These are phyloP conservation scores for Saturnispora ahearnii DNA, from an alignment of 805 yeast species.

Conservation along the genomic window DNA sequence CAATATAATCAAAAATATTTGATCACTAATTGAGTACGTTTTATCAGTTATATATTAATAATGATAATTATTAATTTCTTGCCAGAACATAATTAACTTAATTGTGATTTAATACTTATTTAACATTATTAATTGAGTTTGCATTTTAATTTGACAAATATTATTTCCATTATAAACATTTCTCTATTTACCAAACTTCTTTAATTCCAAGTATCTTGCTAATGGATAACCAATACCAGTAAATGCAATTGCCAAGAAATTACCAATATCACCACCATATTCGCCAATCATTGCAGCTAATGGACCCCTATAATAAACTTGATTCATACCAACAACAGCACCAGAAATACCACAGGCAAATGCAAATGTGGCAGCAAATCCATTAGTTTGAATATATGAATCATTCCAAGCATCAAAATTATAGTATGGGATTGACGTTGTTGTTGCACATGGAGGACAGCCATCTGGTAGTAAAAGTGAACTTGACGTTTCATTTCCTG, in stretches of 20 bases:
- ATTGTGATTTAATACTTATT: no score
- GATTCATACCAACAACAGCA: conserved; percentile 82
- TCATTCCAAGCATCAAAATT: conserved; percentile 74
- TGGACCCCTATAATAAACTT: conserved; percentile 75
- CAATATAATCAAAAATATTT: no score
- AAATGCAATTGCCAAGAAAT: conserved; percentile 70
- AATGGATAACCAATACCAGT: conserved; percentile 56
- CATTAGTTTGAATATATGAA: conserved; percentile 48
- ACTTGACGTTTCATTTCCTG: not conserved
- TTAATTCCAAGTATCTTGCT: conserved; percentile 57
- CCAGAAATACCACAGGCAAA: conserved; percentile 70
- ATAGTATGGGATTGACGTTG: conserved; percentile 34
- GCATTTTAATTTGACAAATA: no score
- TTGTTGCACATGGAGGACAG: conserved; percentile 16
- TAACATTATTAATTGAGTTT: no score
- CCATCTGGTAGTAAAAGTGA: not conserved
- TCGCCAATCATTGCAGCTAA: conserved; percentile 57
- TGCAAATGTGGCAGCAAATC: conserved; percentile 60
- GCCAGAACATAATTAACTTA: no score
- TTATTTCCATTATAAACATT: not conserved
- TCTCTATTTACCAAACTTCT: conserved; percentile 34
- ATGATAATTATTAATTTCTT: no score
- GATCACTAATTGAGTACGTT: no score
- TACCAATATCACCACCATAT: conserved; percentile 71
- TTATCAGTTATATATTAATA: no score